A percentile compares a stretch with the other conserved stretches of the same genome.
Evolutionary conservation across 2,329 filamentous ascomycete genomes (phyloP).

Genomic region (Talaromyces pinophilus): DNA sequence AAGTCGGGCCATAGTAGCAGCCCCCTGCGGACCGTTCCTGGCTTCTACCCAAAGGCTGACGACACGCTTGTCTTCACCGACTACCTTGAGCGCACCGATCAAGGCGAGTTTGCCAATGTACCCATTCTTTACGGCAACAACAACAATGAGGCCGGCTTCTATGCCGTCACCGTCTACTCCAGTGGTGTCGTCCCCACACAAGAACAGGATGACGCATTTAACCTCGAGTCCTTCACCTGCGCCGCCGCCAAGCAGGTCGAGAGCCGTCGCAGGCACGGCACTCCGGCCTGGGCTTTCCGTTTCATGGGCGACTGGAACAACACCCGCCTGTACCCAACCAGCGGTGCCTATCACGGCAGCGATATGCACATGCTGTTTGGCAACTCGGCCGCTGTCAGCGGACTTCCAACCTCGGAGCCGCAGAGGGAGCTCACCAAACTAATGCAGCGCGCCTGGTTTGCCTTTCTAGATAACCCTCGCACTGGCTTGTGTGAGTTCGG

Average conservation of each 20-base stretch:
- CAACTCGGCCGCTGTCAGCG: conserved; percentile 43
- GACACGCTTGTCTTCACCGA: conserved; percentile 14
- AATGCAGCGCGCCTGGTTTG: conserved; percentile 48
- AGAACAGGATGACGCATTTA: conserved; percentile 42
- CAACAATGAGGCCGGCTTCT: conserved; percentile 29
- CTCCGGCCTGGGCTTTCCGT: conserved; percentile 50
- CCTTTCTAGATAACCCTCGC: conserved; percentile 44
- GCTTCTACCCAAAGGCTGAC: conserved; percentile 19
- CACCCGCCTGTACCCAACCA: conserved; percentile 48
- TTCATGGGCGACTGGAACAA: conserved; percentile 55
- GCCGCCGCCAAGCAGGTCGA: conserved; percentile 45
- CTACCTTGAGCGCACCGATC: conserved; percentile 12
- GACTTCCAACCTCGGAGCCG: conserved; percentile 33
- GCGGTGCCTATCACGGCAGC: conserved; percentile 54
- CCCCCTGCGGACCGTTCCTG: conserved; percentile 31
- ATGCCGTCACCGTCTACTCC: conserved; percentile 48
- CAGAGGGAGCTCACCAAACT: conserved; percentile 38
- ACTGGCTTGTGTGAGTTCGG: conserved; percentile 39
- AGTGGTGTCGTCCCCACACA: conserved; percentile 42
- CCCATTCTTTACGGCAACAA: conserved; percentile 18
- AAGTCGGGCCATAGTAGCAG: conserved; percentile 35
- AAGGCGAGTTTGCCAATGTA: conserved; percentile 10
- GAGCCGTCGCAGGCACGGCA: conserved; percentile 36
- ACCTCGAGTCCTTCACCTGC: conserved; percentile 52
- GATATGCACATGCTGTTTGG: conserved; percentile 54